These are phyloP conservation scores for Quercus parvula DNA, from an alignment of 306 rosid genomes.

Conservation along the genomic window DNA sequence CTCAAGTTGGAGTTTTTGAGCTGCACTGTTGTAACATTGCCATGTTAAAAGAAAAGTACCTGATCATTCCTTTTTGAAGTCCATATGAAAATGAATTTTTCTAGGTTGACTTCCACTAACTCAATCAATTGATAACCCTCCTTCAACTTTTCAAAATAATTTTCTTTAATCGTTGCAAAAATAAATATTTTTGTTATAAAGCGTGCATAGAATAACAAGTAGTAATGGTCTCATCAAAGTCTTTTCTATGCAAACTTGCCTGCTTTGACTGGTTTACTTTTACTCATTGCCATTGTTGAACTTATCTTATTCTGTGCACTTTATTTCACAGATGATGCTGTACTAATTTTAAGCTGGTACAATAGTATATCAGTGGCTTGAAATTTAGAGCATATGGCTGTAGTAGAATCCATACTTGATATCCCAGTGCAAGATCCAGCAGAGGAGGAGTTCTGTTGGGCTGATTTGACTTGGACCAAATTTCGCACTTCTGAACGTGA, in stretches of 20 bases:
- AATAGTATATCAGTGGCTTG: neutral
- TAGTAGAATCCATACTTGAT: conserved; percentile 60
- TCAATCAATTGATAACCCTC: neutral
- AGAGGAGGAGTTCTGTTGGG: conserved; percentile 72
- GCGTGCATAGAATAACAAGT: neutral
- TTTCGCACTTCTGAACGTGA: conserved; percentile 70
- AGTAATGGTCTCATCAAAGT: neutral
- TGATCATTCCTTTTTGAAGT: neutral
- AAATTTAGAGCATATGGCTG: conserved; percentile 37
- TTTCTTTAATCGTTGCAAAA: neutral
- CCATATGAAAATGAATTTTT: neutral
- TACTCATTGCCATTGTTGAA: neutral
- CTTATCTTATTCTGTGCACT: neutral
- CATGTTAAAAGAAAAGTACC: too few species aligned
- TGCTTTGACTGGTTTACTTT: neutral
- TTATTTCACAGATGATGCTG: conserved; percentile 10
- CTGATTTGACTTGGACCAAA: conserved; percentile 83
- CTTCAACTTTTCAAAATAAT: neutral
- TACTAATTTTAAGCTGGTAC: neutral
- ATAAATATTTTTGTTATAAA: neutral
- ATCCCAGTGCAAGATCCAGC: conserved; percentile 86
- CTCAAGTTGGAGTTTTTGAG: too few species aligned
- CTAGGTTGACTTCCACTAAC: neutral
- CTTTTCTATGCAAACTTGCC: neutral
- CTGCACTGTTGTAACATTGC: too few species aligned